Evolutionary conservation across 768 basidiomycete species (phyloP), one percentile per base, ranked within the genome.

Genomic region (Boletus eberwhitei): DNA sequence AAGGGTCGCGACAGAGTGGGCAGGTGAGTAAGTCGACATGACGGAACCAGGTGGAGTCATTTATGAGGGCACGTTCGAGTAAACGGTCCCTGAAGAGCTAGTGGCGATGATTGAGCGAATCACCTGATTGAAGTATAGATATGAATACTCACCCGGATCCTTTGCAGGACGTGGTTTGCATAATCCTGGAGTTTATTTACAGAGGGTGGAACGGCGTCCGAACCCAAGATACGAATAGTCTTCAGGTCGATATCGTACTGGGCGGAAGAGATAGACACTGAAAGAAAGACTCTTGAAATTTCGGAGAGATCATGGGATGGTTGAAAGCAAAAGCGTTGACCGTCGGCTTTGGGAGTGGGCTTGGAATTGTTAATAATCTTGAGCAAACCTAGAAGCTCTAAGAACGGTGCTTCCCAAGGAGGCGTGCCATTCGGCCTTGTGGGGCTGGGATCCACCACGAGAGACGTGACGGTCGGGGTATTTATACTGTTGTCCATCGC

Each of bases 301-400:
- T 46, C 26, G 24, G 54, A 53, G 24, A 64, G 45, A 41, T 61
- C 63, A 0, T 29, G 16, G 22, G 54, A 52, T 1, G 50, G 62
- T 9, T 61, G 62, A 46, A 64, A 50, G n/a, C 59, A 64, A 35
- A 57, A 52, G 6, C 38, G 41, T 16, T 48, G 54, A 13, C 26
- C 44, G 11, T 51, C 34, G 1, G 26, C 5, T 37, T 29, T 45
- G 38, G 35, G 35, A 13, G 26, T 12, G 24, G 49, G 49, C 3
- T 5, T 22, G 8, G 52, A 54, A 8, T 5, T 5, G 26, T 61
- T 52, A 17, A 52, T 32, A 22, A 48, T 16, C 16, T 38, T 36
- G 48, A 60, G 41, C 4, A 52, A 42, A 41, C 6, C 4, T 19
- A 64, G 53, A n/a, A 64, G 47, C 17, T 54, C 52, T 5, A 54